Base-by-base conservation (phyloP, 2,329 filamentous ascomycete species). In the Cladophialophora bantiana region DNA sequence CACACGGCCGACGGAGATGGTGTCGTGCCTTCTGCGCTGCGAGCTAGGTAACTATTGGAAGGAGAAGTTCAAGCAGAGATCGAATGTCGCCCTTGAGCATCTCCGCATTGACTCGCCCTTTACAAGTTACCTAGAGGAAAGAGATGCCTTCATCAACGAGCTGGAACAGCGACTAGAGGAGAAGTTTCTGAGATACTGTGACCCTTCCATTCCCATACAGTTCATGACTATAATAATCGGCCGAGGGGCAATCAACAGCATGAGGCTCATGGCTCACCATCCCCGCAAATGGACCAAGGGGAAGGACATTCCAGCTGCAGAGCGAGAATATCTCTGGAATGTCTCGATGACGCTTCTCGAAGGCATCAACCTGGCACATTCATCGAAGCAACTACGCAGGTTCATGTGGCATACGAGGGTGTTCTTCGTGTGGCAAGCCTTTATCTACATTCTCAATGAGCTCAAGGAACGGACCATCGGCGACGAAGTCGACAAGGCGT, bases 11-110 rank as follows among this genome's bases (percentile, higher is more conserved):
- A 86, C 86, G 0, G 86, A 88, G 50, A 10, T 80, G 88, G 68
- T 83, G 85, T 3, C 85, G 84, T 4, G 88, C 89, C 73, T 86
- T 87, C 66, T 86, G 88, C 73, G 87, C 85, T 1, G 85, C 84
- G 53, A 87, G 88, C 68, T 84, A 84, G 9, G 85, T 83, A 1
- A 87, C 89, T 60, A 75, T 82, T 12, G 81, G 85, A 64, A 64
- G 59, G 64, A 71, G 40, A 71, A 70, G 61, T 42, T 64, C 26
- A 13, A 26, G 15, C 26, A 68, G 48, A 68, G 66, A 34, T 57
- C 61, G 40, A 60, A 2, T 35, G 38, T 68, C 6, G 45, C 53
- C 7, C 18, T 66, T 12, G 65, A 68, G 55, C 62, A 66, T 26
- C 67, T 56, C 67, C 71, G 18, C 62, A 67, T 53, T 36, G 62